A percentile compares a stretch with the other conserved stretches of the same genome.
phyloP scores from a whole-genome alignment of 2,329 filamentous ascomycete genomes.

The Didymella keratinophila region DNA sequence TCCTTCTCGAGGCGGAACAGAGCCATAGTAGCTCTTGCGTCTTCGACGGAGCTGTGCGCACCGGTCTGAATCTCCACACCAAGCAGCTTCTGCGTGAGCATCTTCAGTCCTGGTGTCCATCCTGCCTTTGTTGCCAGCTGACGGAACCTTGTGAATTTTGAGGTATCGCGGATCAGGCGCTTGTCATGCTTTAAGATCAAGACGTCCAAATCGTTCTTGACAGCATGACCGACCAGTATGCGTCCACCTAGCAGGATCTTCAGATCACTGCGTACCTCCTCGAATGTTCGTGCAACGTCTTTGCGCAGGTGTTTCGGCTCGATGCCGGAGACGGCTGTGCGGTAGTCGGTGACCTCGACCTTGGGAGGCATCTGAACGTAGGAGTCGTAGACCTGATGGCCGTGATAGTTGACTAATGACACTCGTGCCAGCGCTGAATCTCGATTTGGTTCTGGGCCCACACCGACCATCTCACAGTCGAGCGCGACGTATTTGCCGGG shows the following conservation, averaged over 20 bases:
- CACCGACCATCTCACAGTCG: conserved; percentile 98
- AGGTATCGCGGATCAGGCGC: conserved; percentile 83
- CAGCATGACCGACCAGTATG: conserved; percentile 82
- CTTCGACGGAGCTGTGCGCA: conserved; percentile 70
- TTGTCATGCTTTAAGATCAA: conserved; percentile 81
- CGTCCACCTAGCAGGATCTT: conserved; percentile 72
- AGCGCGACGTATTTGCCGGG: conserved; percentile 90
- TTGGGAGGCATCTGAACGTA: conserved; percentile 76
- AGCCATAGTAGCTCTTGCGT: conserved; percentile 89
- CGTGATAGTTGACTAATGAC: conserved; percentile 92
- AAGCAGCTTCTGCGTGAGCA: conserved; percentile 64
- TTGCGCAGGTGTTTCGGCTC: conserved; percentile 72
- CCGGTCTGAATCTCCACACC: conserved; percentile 68
- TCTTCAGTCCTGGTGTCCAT: conserved; percentile 72
- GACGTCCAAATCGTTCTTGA: conserved; percentile 78
- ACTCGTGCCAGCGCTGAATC: conserved; percentile 84
- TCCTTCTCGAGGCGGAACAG: conserved; percentile 84
- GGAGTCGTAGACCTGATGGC: conserved; percentile 90
- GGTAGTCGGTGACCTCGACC: conserved; percentile 85
- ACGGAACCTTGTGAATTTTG: conserved; percentile 76
- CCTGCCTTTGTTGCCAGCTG: conserved; percentile 68
- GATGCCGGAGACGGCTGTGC: conserved; percentile 86
- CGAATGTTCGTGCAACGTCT: conserved; percentile 63
- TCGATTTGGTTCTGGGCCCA: conserved; percentile 69
- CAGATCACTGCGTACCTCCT: conserved; percentile 78